phyloP scores from a whole-genome alignment of 1,284 basidiomycete genomes.

The Entoloma clypeatum region DNA sequence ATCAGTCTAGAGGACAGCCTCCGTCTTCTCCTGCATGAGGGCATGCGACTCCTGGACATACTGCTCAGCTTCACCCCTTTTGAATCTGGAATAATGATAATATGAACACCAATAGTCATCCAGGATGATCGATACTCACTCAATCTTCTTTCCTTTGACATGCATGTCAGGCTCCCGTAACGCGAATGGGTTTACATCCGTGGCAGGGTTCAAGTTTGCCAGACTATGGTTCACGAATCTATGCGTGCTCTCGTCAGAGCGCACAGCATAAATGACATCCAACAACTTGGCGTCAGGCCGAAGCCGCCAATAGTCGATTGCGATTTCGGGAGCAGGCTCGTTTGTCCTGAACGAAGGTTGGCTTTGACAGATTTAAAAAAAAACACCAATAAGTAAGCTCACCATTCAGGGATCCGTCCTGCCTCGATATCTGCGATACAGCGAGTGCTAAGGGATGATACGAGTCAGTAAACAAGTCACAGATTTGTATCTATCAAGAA shows the following conservation, averaged over 20 bases:
- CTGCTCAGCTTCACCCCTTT: conserved; percentile 67
- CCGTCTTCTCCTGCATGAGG: conserved; percentile 34
- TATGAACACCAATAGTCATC: too few relatives aligned
- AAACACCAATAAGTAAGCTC: conserved; percentile 2
- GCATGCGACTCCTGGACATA: conserved; percentile 58
- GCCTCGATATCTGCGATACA: conserved; percentile 82
- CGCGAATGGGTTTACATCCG: conserved; percentile 90
- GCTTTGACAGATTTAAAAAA: background rate
- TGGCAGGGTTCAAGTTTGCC: conserved; percentile 73
- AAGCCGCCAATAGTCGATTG: conserved; percentile 93
- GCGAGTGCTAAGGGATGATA: conserved; percentile 51
- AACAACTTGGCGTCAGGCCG: conserved; percentile 69
- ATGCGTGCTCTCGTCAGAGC: conserved; percentile 91
- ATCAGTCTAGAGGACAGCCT: too few relatives aligned
- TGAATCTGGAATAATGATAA: conserved; percentile 52
- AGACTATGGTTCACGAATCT: conserved; percentile 92
- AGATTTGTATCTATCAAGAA: conserved; percentile 11
- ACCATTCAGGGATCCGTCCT: conserved; percentile 89
- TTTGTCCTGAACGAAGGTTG: conserved; percentile 38
- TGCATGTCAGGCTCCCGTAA: conserved; percentile 85
- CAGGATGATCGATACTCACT: conserved; percentile 43
- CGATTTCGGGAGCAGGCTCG: conserved; percentile 80
- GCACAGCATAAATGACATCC: conserved; percentile 87
- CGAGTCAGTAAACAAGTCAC: conserved; percentile 2
- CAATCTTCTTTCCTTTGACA: conserved; percentile 70